These are phyloP conservation scores for Alternaria hordeiaustralica DNA, from an alignment of 2,329 filamentous ascomycete genomes.

Conservation along the genomic window DNA sequence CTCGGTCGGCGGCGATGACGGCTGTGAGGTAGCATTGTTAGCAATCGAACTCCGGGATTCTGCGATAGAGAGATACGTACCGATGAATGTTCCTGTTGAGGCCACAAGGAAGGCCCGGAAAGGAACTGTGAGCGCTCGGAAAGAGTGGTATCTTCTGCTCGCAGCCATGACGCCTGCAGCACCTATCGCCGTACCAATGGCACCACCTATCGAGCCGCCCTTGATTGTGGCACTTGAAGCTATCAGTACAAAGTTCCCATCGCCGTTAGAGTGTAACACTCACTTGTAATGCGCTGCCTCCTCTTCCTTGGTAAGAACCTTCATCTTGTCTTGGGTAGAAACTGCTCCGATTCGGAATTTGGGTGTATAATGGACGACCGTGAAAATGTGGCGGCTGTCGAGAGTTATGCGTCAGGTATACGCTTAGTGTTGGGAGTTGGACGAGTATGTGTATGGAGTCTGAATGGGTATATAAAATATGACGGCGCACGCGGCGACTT, in stretches of 20 bases:
- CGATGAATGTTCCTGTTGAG: slow-evolving; percentile 80
- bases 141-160: slow-evolving; percentile 73
- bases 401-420: background rate
- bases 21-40: slow-evolving; percentile 41
- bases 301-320: slow-evolving; percentile 93
- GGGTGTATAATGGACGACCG: background rate
- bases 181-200: slow-evolving; percentile 71
- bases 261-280: slow-evolving; percentile 16
- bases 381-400: background rate
- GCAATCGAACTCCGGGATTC: background rate
- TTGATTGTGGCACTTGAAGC: slow-evolving; percentile 69
- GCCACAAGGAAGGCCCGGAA: slow-evolving; percentile 91
- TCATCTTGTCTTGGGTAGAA: slow-evolving; percentile 66
- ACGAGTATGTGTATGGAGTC: background rate
- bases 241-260: slow-evolving; percentile 16
- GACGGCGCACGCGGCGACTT: slow-evolving; percentile 25
- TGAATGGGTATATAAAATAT: background rate
- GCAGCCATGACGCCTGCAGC: slow-evolving; percentile 71
- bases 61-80: slow-evolving; percentile 48
- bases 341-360: slow-evolving; percentile 1
- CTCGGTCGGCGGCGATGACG: slow-evolving; percentile 83
- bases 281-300: slow-evolving; percentile 83
- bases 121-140: slow-evolving; percentile 82
- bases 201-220: slow-evolving; percentile 77
- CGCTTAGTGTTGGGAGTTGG: background rate